Evolutionary conservation across 805 yeast species (phyloP).

Genomic region (Lipomyces mesembrius): DNA sequence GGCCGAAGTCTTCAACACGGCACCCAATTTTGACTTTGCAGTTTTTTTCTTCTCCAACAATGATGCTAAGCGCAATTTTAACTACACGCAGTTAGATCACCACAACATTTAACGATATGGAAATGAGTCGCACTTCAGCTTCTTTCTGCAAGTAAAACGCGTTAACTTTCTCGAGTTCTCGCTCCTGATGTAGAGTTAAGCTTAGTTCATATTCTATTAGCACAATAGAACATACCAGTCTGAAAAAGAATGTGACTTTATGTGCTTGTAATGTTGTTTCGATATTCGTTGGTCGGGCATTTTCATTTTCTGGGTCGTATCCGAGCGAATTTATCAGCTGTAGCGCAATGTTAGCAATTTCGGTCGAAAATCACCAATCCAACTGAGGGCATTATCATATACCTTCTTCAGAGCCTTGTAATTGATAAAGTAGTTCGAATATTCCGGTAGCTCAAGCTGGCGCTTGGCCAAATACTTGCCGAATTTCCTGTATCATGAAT

Average conservation of each 20-base stretch:
- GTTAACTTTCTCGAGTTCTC: slow-evolving; percentile 95
- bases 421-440: slow-evolving; percentile 89
- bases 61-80: slow-evolving; percentile 77
- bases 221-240: slow-evolving; percentile 89
- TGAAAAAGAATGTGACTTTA: slow-evolving; percentile 85
- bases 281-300: slow-evolving; percentile 44
- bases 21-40: slow-evolving; percentile 51
- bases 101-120: neutral
- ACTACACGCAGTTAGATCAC: slow-evolving; percentile 35
- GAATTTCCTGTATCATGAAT: slow-evolving; percentile 66
- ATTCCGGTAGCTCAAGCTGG: slow-evolving; percentile 93
- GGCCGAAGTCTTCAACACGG: slow-evolving; percentile 66
- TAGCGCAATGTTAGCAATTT: neutral
- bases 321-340: slow-evolving; percentile 79
- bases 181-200: slow-evolving; percentile 79
- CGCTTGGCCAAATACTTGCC: slow-evolving; percentile 94
- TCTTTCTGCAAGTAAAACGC: slow-evolving; percentile 90
- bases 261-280: slow-evolving; percentile 76
- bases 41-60: slow-evolving; percentile 70
- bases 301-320: slow-evolving; percentile 47
- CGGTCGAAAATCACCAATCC: neutral
- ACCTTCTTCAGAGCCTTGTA: slow-evolving; percentile 87
- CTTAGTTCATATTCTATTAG: slow-evolving; percentile 83
- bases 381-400: neutral
- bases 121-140: slow-evolving; percentile 54